phyloP scores from a whole-genome alignment of 306 rosid genomes.

The Sindora glabra region DNA sequence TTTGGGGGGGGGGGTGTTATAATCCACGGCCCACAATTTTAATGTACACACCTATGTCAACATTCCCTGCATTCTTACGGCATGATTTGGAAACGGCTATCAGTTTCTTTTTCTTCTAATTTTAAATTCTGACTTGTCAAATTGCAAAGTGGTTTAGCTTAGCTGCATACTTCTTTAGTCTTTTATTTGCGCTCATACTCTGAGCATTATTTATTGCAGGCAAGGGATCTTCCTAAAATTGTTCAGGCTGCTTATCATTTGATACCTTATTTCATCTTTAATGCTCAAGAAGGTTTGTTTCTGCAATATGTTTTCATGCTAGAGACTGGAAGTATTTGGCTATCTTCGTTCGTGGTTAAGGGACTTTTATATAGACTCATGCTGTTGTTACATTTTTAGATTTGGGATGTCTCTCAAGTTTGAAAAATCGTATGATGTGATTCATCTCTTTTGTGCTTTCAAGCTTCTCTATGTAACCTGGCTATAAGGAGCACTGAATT shows the following conservation, averaged over 20 bases:
- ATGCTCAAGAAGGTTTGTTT: conserved; percentile 81
- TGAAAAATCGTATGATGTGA: no score
- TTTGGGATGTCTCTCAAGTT: background rate
- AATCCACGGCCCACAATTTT: no score
- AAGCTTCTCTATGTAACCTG: no score
- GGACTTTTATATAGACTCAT: background rate
- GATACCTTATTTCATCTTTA: conserved; percentile 86
- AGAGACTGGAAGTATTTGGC: background rate
- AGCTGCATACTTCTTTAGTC: conserved; percentile 3
- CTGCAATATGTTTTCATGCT: background rate
- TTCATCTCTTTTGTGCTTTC: no score
- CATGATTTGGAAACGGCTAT: background rate
- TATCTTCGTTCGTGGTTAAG: background rate
- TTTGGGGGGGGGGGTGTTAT: no score
- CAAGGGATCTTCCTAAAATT: conserved; percentile 77
- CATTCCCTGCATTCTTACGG: no score
- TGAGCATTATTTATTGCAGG: conserved; percentile 44
- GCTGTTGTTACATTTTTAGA: background rate
- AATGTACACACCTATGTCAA: no score
- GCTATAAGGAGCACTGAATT: no score
- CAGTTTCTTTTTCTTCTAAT: background rate
- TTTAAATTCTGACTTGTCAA: background rate
- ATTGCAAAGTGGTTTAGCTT: background rate
- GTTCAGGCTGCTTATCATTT: conserved; percentile 81
- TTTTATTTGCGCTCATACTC: conserved; percentile 4